Evolutionary conservation across 108 stramenopile genomes (phyloP).

Genomic region (Skeletonema grethae): DNA sequence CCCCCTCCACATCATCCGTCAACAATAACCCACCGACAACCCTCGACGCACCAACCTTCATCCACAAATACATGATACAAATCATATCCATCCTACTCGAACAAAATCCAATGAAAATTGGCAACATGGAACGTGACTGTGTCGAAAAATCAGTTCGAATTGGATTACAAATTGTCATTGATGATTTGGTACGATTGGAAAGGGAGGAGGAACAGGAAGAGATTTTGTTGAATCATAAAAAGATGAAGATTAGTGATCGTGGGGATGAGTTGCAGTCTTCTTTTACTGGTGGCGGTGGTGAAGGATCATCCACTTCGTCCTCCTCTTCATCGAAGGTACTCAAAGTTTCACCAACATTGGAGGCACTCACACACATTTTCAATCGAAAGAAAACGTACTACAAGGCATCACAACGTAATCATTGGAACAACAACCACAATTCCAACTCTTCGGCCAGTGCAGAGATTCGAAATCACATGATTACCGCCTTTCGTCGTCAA

Average conservation of each 20-base stretch:
- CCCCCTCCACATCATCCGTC: slow-evolving; percentile 11
- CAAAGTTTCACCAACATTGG: slow-evolving; percentile 38
- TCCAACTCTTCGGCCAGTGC: slow-evolving; percentile 52
- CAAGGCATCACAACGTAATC: slow-evolving; percentile 71
- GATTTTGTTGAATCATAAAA: slow-evolving; percentile 4
- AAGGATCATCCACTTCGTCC: not conserved
- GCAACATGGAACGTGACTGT: slow-evolving; percentile 70
- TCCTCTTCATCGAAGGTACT: not conserved
- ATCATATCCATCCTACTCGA: slow-evolving; percentile 85
- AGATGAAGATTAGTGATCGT: slow-evolving; percentile 3
- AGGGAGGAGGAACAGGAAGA: slow-evolving; percentile 11
- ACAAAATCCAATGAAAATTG: slow-evolving; percentile 80
- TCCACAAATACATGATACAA: slow-evolving; percentile 70
- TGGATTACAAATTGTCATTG: slow-evolving; percentile 64
- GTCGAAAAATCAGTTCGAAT: slow-evolving; percentile 71
- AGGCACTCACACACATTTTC: slow-evolving; percentile 65
- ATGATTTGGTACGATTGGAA: slow-evolving; percentile 55
- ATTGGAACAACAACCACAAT: slow-evolving; percentile 31
- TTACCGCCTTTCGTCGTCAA: slow-evolving; percentile 56
- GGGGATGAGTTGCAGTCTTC: not conserved
- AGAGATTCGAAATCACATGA: slow-evolving; percentile 68
- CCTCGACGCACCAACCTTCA: slow-evolving; percentile 66
- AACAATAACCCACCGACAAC: not conserved
- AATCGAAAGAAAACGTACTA: slow-evolving; percentile 79
- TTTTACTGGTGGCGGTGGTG: not conserved